Base-by-base conservation (phyloP, 768 basidiomycete species). In the Goffeauzyma gilvescens region DNA sequence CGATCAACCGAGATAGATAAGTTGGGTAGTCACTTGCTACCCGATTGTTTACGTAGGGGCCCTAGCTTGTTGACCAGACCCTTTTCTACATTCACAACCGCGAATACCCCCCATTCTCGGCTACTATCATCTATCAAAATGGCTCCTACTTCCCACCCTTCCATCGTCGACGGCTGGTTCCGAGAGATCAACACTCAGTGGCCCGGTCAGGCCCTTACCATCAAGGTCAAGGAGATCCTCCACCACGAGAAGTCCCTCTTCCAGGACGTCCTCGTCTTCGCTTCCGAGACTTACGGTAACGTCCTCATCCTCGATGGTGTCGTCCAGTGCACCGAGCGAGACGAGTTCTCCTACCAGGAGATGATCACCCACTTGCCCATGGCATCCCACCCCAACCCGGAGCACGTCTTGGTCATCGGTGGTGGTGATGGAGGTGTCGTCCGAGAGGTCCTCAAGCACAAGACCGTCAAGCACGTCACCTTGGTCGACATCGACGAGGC, bases 301-400 rank as follows among this genome's bases (percentile, higher is more conserved):
- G 87, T 96, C 34, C 73, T 98, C 44, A 78, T 89, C 15, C 75
- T 98, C 23, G 90, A 98, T 60, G 83, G 86, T 41, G 85, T 81
- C 42, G 81, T 98, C 52, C 90, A 98, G 64, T 86, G 81, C 68
- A 93, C 89, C 2, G 93, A 98, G 67, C 77, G 89, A 35, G 93
- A 98, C 59, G 93, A 98, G 66, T 98, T 98, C 66, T 87, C 89
- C 86, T 95, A 96, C 66, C 87, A 95, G 59, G 90, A 98, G 68
- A 93, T 96, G 90, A 96, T 98, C 57, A 73, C 90, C 5, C 90
- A 96, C 67, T 68, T 98, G 41, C 93, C 93, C n/a, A 72, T 96
- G 50, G 78, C 84, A 10, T 85, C 78, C 47, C 93, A 98, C 66
- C 90, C 93, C 18, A 81, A 93, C 69, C 93, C 90, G 0, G 80